Evolutionary conservation across 1,139 yeast species (phyloP).

Genomic region (Geotrichum fermentans): DNA sequence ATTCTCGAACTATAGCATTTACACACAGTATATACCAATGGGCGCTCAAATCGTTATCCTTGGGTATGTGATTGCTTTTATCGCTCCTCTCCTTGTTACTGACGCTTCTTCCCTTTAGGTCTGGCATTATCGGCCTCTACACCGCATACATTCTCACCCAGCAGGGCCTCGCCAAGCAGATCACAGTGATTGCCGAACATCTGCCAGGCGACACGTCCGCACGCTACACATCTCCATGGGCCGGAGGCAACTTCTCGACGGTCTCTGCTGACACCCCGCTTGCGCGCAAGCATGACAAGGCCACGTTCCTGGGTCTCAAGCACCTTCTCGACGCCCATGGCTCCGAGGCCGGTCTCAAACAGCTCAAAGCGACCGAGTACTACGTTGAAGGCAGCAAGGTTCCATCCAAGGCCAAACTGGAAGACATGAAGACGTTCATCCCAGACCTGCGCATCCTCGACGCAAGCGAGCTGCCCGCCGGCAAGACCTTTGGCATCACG

Average conservation of each 20-base stretch:
- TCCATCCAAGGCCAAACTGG: conserved; percentile 39
- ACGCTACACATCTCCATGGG: conserved; percentile 61
- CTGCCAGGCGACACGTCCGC: conserved; percentile 58
- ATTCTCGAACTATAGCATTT: too few species aligned
- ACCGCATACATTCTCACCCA: conserved; percentile 50
- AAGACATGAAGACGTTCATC: conserved; percentile 45
- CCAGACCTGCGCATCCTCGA: conserved; percentile 36
- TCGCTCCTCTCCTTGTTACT: not conserved
- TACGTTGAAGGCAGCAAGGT: conserved; percentile 47
- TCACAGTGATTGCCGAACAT: conserved; percentile 53
- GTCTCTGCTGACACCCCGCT: conserved; percentile 52
- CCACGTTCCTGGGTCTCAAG: conserved; percentile 47
- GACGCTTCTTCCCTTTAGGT: conserved; percentile 33
- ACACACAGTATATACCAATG: too few species aligned
- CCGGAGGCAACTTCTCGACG: conserved; percentile 51
- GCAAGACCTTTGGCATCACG: conserved; percentile 42
- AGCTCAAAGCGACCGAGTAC: conserved; percentile 47
- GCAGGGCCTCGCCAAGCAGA: conserved; percentile 38
- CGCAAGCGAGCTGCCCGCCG: not conserved
- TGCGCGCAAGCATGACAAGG: conserved; percentile 48
- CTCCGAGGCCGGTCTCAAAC: conserved; percentile 51
- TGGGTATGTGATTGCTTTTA: conserved; percentile 23
- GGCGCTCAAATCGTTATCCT: conserved; percentile 29
- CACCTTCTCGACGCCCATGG: conserved; percentile 45
- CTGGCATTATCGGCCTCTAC: conserved; percentile 72